A percentile compares a stretch with the other conserved stretches of the same genome.
Conservation (phyloP, 2,329 filamentous ascomycete genomes). For the Hirsutella rhossiliensis region DNA sequence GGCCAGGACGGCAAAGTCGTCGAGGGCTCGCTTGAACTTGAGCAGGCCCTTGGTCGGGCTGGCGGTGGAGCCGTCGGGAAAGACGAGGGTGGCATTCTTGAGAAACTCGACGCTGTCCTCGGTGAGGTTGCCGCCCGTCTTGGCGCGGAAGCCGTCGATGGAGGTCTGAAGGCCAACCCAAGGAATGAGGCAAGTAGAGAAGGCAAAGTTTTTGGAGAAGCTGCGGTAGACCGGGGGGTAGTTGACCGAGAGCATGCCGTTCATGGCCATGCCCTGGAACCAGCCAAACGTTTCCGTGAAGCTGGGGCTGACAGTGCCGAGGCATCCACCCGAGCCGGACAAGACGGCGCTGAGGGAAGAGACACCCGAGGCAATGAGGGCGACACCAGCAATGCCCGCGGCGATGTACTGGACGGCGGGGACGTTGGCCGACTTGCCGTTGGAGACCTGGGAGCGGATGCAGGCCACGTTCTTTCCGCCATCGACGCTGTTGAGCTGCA, state of each 20-base stretch:
- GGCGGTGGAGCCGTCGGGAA: slow-evolving; percentile 44
- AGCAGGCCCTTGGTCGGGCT: slow-evolving; percentile 25
- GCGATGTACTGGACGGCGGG: slow-evolving; percentile 74
- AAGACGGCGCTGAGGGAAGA: slow-evolving; percentile 54
- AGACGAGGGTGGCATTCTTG: slow-evolving; percentile 63
- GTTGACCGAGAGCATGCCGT: slow-evolving; percentile 87
- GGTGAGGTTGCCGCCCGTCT: slow-evolving; percentile 79
- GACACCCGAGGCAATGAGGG: slow-evolving; percentile 60
- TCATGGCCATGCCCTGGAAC: slow-evolving; percentile 91
- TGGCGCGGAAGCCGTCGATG: slow-evolving; percentile 72
- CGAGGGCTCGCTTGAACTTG: slow-evolving; percentile 43
- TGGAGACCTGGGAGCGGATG: slow-evolving; percentile 68
- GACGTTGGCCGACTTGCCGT: slow-evolving; percentile 71
- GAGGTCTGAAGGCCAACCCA: slow-evolving; percentile 69
- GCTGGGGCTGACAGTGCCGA: slow-evolving; percentile 61
- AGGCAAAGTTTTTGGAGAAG: slow-evolving; percentile 88
- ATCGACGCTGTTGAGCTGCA: slow-evolving; percentile 57
- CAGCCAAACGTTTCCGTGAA: slow-evolving; percentile 78
- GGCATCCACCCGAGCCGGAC: slow-evolving; percentile 35
- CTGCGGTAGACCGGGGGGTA: slow-evolving; percentile 81
- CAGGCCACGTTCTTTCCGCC: slow-evolving; percentile 60
- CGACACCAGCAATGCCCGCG: slow-evolving; percentile 74
- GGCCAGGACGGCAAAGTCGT: slow-evolving; percentile 33
- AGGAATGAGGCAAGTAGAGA: slow-evolving; percentile 73
- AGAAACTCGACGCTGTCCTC: slow-evolving; percentile 65